Evolutionary conservation across 768 basidiomycete species (phyloP).

Genomic region (Agaricus bisporus): DNA sequence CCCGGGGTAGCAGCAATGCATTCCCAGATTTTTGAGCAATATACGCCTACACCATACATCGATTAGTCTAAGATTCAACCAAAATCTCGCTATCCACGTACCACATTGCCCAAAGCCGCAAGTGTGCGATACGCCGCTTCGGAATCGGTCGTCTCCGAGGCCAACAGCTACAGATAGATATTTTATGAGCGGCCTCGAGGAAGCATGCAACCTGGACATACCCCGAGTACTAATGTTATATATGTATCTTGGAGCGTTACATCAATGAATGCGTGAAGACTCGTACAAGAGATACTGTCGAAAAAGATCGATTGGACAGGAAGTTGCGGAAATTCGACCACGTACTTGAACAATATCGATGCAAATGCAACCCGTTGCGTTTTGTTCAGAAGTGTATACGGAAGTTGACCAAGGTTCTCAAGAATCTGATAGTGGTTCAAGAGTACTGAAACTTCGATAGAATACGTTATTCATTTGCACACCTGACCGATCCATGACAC

Average conservation of each 20-base stretch:
- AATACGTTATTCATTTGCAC: constrained; percentile 7
- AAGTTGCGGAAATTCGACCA: constrained; percentile 9
- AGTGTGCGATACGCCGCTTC: constrained; percentile 68
- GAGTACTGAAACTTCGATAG: constrained; percentile 2
- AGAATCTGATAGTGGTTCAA: constrained; percentile 41
- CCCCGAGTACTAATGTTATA: constrained; percentile 40
- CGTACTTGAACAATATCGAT: constrained; percentile 87
- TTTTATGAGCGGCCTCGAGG: background rate
- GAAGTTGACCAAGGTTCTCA: constrained; percentile 40
- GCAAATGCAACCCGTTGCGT: constrained; percentile 70
- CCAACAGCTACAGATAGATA: constrained; percentile 31
- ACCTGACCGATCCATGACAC: constrained; percentile 51
- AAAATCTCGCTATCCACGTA: constrained; percentile 23
- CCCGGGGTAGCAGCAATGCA: constrained; percentile 33
- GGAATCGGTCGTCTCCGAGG: constrained; percentile 48
- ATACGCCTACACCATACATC: constrained; percentile 36
- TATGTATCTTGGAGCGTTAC: constrained; percentile 33
- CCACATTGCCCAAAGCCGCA: constrained; percentile 71
- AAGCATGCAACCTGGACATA: constrained; percentile 19
- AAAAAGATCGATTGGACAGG: constrained; percentile 5
- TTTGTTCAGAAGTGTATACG: constrained; percentile 56
- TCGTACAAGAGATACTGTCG: constrained; percentile 60
- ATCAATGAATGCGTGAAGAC: constrained; percentile 36
- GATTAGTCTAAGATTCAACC: background rate
- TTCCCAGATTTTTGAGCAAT: constrained; percentile 32